These are phyloP conservation scores for Coemansia sp. DNA, from an alignment of 192 early-diverging fungal genomes.

Conservation along the genomic window DNA sequence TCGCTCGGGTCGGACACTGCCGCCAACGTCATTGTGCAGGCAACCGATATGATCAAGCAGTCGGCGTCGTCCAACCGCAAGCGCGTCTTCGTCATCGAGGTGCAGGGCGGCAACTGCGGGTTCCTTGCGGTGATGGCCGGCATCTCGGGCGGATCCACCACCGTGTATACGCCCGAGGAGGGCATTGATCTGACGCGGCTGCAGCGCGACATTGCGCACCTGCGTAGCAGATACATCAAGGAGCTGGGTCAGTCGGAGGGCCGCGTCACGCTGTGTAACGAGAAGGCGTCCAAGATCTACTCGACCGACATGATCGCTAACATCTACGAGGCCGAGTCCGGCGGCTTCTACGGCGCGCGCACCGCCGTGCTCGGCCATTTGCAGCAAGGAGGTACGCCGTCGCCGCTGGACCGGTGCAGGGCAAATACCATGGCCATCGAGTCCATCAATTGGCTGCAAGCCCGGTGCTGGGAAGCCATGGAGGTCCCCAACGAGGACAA, in stretches of 20 bases:
- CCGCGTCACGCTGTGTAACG: conserved; percentile 81
- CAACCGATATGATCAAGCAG: conserved; percentile 90
- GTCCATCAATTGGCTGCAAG: conserved; percentile 81
- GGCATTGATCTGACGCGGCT: conserved; percentile 75
- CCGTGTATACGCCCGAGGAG: conserved; percentile 92
- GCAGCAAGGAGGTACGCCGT: conserved; percentile 92
- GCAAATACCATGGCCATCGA: conserved; percentile 83
- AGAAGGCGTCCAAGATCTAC: conserved; percentile 76
- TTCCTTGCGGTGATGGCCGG: conserved; percentile 88
- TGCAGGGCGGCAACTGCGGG: conserved; percentile 93
- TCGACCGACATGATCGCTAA: conserved; percentile 82
- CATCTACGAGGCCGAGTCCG: conserved; percentile 85
- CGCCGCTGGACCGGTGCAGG: conserved; percentile 94
- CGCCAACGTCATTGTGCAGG: conserved; percentile 87
- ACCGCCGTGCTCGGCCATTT: conserved; percentile 92
- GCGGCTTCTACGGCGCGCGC: conserved; percentile 84
- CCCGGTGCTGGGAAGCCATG: conserved; percentile 58
- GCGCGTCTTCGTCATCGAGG: conserved; percentile 95
- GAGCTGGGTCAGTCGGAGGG: conserved; percentile 80
- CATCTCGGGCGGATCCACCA: conserved; percentile 81
- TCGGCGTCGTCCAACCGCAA: conserved; percentile 87
- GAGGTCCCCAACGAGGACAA: conserved; percentile 39
- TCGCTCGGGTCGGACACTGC: conserved; percentile 94
- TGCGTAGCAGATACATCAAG: conserved; percentile 72
- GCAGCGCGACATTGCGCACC: conserved; percentile 81